Evolutionary conservation across 257 asterid genomes (phyloP), one percentile per base, ranked within the genome.

Genomic region (Solanum sitiens): DNA sequence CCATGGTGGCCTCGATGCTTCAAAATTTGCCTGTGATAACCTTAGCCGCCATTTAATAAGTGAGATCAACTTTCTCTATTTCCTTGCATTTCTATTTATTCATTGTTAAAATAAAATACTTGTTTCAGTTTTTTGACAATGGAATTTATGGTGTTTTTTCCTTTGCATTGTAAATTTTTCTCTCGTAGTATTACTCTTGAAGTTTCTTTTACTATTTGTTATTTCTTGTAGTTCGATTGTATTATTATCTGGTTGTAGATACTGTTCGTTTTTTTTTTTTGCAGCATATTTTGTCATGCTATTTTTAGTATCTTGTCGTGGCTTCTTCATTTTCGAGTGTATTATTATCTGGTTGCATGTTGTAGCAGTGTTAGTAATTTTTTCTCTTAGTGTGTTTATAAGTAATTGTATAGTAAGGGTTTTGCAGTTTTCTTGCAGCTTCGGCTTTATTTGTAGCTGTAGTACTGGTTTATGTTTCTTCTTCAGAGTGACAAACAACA

Each of bases 1-100:
- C 86, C 98, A 96, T 86, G 99, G 99, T 87, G 97, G 99, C 83
- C 89, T 88, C 27, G 96, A 93, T 63, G 97, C 97, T 39, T 77
- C 98, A 42, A 91, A 75, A 87, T 96, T 87, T 94, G 90, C 92
- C 37, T 87, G 90, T 80, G 93, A 92, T 86, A 90, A 94, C 90
- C 93, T 95, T 89, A 92, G 90, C 87, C 86, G 13, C 32, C 92
- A 93, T 89, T 85, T 96, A 63, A 91, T 90, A 14, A 94, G 99
- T 96, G 71, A 92, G 97, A 68, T 45, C 37, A 16, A 35, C 11
- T 80, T 77, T 44, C 14, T 25, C 3, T n/a, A 2, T 75, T 44
- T 4, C 23, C 56, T 25, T 85, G 56, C 53, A 11, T 3, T 44
- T 44, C 50, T 44, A 11, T 1, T 44, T 44, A 44, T 3, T 44